These are phyloP conservation scores for Schrenkiella parvula DNA, from an alignment of 345 rosid species.

Conservation along the genomic window DNA sequence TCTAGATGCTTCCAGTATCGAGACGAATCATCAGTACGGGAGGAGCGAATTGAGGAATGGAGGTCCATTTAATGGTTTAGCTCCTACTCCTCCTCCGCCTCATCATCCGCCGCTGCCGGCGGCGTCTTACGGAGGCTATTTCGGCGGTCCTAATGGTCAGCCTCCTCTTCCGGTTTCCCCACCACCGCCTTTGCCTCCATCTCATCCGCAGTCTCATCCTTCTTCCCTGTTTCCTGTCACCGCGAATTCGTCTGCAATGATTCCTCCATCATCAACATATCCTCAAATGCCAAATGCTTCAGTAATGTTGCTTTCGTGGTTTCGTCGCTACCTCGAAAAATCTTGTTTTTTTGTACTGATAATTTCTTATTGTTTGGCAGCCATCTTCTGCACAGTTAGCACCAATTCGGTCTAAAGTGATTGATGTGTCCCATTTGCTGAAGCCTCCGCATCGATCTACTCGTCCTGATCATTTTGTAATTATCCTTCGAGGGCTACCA, in stretches of 20 bases:
- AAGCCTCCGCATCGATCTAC: conserved; percentile 58
- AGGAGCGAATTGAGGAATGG: conserved; percentile 19
- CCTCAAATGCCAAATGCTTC: conserved; percentile 31
- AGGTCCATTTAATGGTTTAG: conserved; percentile 16
- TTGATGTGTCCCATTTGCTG: conserved; percentile 70
- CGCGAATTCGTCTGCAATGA: conserved; percentile 28
- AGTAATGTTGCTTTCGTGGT: background rate
- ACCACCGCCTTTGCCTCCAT: conserved; percentile 59
- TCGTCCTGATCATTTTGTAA: conserved; percentile 84
- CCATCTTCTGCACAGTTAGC: conserved; percentile 32
- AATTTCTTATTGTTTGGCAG: conserved; percentile 32
- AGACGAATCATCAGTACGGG: conserved; percentile 19
- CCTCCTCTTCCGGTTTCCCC: conserved; percentile 65
- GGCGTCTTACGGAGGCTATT: conserved; percentile 18
- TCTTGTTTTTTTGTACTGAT: conserved; percentile 24
- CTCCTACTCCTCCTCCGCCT: conserved; percentile 27
- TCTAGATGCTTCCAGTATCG: conserved; percentile 26
- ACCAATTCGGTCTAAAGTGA: conserved; percentile 42
- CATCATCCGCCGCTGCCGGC: conserved; percentile 12
- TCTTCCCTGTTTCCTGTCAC: conserved; percentile 55
- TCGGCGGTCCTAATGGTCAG: conserved; percentile 28
- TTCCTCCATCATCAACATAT: conserved; percentile 16
- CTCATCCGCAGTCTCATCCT: conserved; percentile 40
- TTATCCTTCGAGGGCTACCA: conserved; percentile 91
- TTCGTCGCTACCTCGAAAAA: background rate